Base-by-base conservation (phyloP, 805 yeast species). In the Saccharomycopsis synnaedendra region DNA sequence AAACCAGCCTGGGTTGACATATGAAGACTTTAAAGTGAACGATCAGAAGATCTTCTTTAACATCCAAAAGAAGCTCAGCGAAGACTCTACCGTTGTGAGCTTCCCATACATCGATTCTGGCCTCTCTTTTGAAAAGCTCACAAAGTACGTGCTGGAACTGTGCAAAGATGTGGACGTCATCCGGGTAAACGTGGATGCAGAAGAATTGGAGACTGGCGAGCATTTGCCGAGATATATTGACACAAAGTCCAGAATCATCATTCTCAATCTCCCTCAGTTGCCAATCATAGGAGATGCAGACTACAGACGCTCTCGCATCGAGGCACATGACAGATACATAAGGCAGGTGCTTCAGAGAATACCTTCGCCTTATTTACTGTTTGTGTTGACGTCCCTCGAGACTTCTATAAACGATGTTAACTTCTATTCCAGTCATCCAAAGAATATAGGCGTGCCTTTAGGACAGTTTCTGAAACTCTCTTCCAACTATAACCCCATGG, bases 291-390 rank as follows among this genome's bases (percentile, higher is more conserved):
- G 32, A 4, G 41, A 45, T 27, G 55, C 53, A 19, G 55, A 66
- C 6, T 49, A 50, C 5, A 52, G 75, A 44, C 51, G 51, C 0
- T 54, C 55, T 19, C 65, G 64, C 1, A 58, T 78, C 33, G 55
- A 60, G 9, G 58, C 64, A 32, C 66, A 71, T 43, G 80, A 75
- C 54, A 72, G 69, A 42, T 63, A 67, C 10, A 51, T 85, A 7
- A 67, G 82, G 45, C 68, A 69, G 19, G 69, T 84, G 3, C 52
- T 84, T n/a, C 72, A 84, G 36, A 77, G 75, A 47, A 61, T 84
- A 8, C 96, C 96, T 1, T 71, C 89, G 0, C 95, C 96, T 0
- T 74, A 76, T 51, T 73, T 72, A 47, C 68, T 87, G 2, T 64
- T 88, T 2, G 60, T 86, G 2, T 67, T 78, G 49, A 76, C 88